phyloP scores from a whole-genome alignment of 1,284 basidiomycete genomes.

The Rhodotorula sp. region DNA sequence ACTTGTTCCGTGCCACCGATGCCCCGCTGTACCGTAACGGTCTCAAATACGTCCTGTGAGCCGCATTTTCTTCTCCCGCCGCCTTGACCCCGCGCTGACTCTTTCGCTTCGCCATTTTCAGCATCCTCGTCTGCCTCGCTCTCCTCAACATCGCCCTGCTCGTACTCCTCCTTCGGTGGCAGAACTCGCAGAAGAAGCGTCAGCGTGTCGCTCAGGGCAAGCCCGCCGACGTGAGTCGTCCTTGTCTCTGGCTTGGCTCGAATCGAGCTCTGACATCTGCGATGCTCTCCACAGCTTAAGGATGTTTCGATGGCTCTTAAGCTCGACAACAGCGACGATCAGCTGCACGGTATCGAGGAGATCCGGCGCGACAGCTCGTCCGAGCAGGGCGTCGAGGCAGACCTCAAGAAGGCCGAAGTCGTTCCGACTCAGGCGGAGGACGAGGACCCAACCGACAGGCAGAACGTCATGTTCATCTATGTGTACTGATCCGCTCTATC shows the following conservation, averaged over 20 bases:
- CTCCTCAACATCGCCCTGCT: slow-evolving; percentile 41
- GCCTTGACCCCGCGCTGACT: not conserved
- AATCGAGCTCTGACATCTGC: not conserved
- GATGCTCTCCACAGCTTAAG: not conserved
- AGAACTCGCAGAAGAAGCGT: slow-evolving; percentile 47
- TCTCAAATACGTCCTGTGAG: slow-evolving; percentile 22
- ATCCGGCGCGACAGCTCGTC: not conserved
- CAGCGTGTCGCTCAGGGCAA: slow-evolving; percentile 47
- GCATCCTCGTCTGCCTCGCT: slow-evolving; percentile 41
- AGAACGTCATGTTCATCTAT: slow-evolving; percentile 46
- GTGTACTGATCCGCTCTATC: slow-evolving; percentile 3
- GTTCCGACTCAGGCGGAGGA: not conserved
- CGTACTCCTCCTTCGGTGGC: slow-evolving; percentile 37
- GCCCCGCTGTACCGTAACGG: slow-evolving; percentile 15
- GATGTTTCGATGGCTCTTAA: slow-evolving; percentile 46
- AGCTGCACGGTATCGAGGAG: slow-evolving; percentile 1
- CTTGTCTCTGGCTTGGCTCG: too few species aligned
- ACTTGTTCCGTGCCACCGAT: slow-evolving; percentile 10
- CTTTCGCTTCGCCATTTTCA: not conserved
- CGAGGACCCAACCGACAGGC: slow-evolving; percentile 45
- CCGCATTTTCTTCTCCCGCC: not conserved
- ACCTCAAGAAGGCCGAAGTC: not conserved
- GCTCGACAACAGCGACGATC: slow-evolving; percentile 9
- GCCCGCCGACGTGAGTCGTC: slow-evolving; percentile 45
- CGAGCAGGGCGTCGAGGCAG: not conserved